Evolutionary conservation across 1,284 basidiomycete genomes (phyloP).

Genomic region (Erythrobasidium hasegawianum): DNA sequence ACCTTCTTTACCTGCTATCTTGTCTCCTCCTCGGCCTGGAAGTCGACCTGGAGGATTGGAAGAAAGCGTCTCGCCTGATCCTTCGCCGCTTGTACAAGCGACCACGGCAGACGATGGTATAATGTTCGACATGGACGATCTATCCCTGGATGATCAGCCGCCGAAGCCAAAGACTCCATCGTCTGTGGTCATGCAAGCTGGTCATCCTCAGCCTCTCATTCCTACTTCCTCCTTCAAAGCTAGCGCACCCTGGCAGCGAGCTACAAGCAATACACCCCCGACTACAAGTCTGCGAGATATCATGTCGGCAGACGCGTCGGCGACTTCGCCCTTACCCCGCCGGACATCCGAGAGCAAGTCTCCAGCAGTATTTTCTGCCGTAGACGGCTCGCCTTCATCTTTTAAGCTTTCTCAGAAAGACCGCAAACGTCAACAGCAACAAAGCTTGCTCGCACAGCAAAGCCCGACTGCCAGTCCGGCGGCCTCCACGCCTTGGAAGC

Average conservation of each 20-base stretch:
- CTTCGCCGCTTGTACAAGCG: slow-evolving; percentile 35
- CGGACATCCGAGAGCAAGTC: slow-evolving; percentile 1
- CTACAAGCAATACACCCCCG: slow-evolving; percentile 34
- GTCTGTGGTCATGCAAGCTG: neutral
- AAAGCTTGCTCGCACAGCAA: neutral
- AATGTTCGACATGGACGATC: slow-evolving; percentile 53
- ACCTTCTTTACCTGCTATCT: slow-evolving; percentile 19
- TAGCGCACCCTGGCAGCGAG: slow-evolving; percentile 36
- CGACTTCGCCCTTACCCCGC: slow-evolving; percentile 1
- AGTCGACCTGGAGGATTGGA: slow-evolving; percentile 6
- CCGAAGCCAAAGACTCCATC: slow-evolving; percentile 2
- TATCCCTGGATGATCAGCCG: slow-evolving; percentile 39
- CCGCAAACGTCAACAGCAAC: slow-evolving; percentile 20
- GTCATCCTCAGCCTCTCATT: too few relatives aligned
- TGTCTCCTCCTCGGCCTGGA: slow-evolving; percentile 39
- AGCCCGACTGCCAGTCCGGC: neutral
- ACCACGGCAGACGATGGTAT: slow-evolving; percentile 46
- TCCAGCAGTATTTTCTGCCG: neutral
- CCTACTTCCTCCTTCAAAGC: slow-evolving; percentile 2
- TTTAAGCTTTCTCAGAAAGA: slow-evolving; percentile 19
- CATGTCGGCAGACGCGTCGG: slow-evolving; percentile 40
- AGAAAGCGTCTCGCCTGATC: slow-evolving; percentile 25
- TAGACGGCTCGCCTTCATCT: neutral
- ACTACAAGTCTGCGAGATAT: slow-evolving; percentile 44
- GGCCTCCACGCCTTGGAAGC: slow-evolving; percentile 14